These are phyloP conservation scores for Botryosphaeria dothidea DNA, from an alignment of 2,329 filamentous ascomycete species.

Conservation along the genomic window DNA sequence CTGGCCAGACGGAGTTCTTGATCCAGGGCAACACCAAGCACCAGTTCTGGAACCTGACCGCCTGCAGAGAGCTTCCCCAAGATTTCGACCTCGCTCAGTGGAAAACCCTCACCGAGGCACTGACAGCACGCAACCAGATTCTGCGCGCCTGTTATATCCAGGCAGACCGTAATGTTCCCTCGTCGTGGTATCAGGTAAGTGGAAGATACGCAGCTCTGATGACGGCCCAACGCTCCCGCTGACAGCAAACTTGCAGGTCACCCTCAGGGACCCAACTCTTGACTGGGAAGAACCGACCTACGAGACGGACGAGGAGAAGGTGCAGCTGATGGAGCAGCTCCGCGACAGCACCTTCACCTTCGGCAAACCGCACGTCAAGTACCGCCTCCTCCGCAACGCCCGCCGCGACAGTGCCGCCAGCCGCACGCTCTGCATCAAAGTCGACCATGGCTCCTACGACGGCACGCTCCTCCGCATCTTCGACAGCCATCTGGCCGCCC, in stretches of 20 bases:
- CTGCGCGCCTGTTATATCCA: neutral
- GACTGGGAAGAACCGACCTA: neutral
- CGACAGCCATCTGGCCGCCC: conserved; percentile 32
- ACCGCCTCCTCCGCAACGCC: conserved; percentile 29
- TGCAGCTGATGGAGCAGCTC: conserved; percentile 23
- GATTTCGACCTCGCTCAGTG: conserved; percentile 14
- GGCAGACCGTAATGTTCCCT: neutral
- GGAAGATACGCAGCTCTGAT: neutral
- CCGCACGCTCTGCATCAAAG: conserved; percentile 31
- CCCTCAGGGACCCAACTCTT: neutral
- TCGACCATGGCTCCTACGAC: conserved; percentile 39
- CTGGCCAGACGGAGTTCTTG: conserved; percentile 25
- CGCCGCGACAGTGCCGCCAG: conserved; percentile 19
- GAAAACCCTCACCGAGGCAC: neutral
- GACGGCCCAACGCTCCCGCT: neutral
- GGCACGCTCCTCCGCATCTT: conserved; percentile 42
- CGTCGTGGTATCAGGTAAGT: neutral
- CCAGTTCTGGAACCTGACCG: conserved; percentile 23
- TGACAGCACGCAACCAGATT: neutral
- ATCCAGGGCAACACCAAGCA: conserved; percentile 20
- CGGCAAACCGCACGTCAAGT: conserved; percentile 38
- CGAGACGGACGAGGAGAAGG: neutral
- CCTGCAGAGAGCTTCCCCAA: conserved; percentile 4
- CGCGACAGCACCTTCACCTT: conserved; percentile 32
- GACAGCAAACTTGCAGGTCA: neutral